Base-by-base conservation (phyloP, 805 yeast species). In the Yarrowia bubula region DNA sequence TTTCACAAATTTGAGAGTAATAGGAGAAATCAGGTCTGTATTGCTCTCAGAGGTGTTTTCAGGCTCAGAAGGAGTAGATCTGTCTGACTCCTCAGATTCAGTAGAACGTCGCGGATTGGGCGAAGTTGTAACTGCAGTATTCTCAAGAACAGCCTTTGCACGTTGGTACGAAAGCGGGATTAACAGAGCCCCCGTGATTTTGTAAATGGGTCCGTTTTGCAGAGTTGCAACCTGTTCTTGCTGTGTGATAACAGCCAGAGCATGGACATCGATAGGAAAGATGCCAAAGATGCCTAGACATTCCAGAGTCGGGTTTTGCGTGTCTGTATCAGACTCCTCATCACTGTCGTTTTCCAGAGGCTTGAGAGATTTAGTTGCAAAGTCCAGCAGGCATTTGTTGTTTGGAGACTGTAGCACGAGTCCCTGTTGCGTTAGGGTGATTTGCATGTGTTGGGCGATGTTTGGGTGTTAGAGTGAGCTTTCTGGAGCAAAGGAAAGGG, bases 201-300 rank as follows among this genome's bases (percentile, higher is more conserved):
- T 43, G 43, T 58, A 58, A 15, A 58, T 33, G 18, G 64, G 53
- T 3, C 15, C 43, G 22, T 41, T 15, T n/a, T 35, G 51, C 35
- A 58, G 43, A 1, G 32, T 8, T 9, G 64, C 50, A 11, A 58
- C 51, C 18, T 58, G 35, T 9, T 58, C 51, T 4, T 18, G 51
- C 13, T 18, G 13, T 4, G 64, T 58, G 37, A 58, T 58, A 35
- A 58, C 64, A 8, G 64, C 64, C 22, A 58, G 35, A 18, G 43
- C 33, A 13, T 55, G 61, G 13, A 55, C 61, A 31, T 41, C 61
- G 31, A 55, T 55, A 3, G 61, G 61, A n/a, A 55, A 55, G 31
- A 55, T 32, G 13, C 61, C 61, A 31, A 55, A 55, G 13, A 55
- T 22, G 31, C 61, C 61, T 10, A 55, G 38, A 28, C 61, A 55